Evolutionary conservation across 257 asterid genomes (phyloP).

Genomic region (Lithospermum erythrorhizon): DNA sequence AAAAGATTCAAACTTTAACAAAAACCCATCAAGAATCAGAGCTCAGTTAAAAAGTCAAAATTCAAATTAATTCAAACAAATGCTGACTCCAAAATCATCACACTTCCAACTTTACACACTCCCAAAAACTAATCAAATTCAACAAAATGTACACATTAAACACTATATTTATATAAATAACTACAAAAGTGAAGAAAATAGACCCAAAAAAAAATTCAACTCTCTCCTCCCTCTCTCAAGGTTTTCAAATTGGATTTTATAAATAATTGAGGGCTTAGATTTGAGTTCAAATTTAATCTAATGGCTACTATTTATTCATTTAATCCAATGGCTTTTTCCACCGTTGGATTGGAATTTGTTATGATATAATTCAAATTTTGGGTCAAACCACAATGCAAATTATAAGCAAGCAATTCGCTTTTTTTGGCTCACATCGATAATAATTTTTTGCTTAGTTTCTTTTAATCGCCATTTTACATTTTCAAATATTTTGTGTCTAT

Average conservation of each 20-base stretch:
- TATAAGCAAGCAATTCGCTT: too few relatives aligned
- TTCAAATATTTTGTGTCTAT: too few relatives aligned
- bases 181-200: slow-evolving; percentile 9
- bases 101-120: slow-evolving; percentile 18
- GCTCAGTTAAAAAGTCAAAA: slow-evolving; percentile 30
- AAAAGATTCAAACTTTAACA: background rate
- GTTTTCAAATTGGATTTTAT: slow-evolving; percentile 83
- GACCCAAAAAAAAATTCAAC: slow-evolving; percentile 15
- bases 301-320: slow-evolving; percentile 14
- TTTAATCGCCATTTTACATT: too few relatives aligned
- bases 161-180: too few relatives aligned
- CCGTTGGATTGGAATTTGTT: slow-evolving; percentile 25
- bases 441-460: too few relatives aligned
- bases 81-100: slow-evolving; percentile 13
- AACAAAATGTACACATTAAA: slow-evolving; percentile 2
- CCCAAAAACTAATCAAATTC: slow-evolving; percentile 9
- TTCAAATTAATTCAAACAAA: slow-evolving; percentile 3
- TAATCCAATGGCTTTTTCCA: slow-evolving; percentile 15
- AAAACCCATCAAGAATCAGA: slow-evolving; percentile 5
- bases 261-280: slow-evolving; percentile 39
- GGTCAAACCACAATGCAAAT: too few relatives aligned
- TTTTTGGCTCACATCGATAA: too few relatives aligned
- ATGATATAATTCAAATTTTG: too few relatives aligned
- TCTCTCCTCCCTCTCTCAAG: slow-evolving; percentile 69
- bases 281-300: slow-evolving; percentile 18